Base-by-base conservation (phyloP, 768 basidiomycete species). In the Termitomyces bulborhizus region DNA sequence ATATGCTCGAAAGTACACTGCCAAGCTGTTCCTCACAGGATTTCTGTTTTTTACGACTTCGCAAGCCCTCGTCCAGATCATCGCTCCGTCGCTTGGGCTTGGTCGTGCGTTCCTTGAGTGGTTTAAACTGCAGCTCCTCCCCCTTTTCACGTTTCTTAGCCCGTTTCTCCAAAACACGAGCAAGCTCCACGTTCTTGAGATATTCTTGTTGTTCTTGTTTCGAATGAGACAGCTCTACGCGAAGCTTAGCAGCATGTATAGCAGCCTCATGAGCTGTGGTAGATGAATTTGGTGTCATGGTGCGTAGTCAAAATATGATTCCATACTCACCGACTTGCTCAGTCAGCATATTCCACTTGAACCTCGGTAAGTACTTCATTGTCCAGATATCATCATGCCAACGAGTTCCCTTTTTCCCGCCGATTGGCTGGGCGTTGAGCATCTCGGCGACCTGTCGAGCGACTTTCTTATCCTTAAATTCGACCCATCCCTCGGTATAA, bases 331-430 rank as follows among this genome's bases (percentile, higher is more conserved):
- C 93, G 62, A 99, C 87, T 79, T 98, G 96, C 71, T 98, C 97
- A 6, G 93, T 95, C 56, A 99, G 76, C 96, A 97, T 97, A 70
- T 89, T 85, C 97, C 97, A 99, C 65, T 95, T 97, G 78, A 98
- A 99, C 65, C 85, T 89, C 8, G 95, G 95, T 55, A 99, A 74
- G 68, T 99, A 99, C 67, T 96, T 96, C 93, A 98, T 96, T 54
- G 97, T 98, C 97, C 97, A 99, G 7, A 99, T 85, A 61, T 99
- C 97, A 66, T 98, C 96, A 66, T 92, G 78, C 91, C 93, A 98
- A 55, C 92, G 77, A 2, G 84, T 80, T 5, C 88, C 87, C 68
- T 93, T 93, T 75, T 93, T 95, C 2, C 93, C 93, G 29, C 96
- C 97, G 57, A 99, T 94, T 1, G 93, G 82, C 64, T 94, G 86